Percentiles rank a stretch among this genome's conserved stretches.
These are phyloP conservation scores for Leptosphaerulina australis DNA, from an alignment of 2,329 filamentous ascomycete species.

Conservation along the genomic window DNA sequence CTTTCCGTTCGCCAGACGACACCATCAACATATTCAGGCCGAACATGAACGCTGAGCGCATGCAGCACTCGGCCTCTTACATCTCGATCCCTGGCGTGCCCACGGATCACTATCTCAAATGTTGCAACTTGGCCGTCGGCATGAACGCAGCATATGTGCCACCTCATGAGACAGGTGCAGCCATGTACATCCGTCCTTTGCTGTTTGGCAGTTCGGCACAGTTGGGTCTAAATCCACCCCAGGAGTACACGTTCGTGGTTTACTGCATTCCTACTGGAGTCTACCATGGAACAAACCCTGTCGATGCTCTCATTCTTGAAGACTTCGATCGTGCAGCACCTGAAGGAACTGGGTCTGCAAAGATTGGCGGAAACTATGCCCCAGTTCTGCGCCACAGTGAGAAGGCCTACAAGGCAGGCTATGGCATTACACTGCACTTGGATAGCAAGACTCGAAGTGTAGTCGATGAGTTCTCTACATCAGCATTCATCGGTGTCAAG, in stretches of 20 bases:
- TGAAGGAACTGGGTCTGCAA: slow-evolving; percentile 86
- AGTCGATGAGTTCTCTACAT: slow-evolving; percentile 95
- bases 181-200: slow-evolving; percentile 90
- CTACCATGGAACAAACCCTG: slow-evolving; percentile 87
- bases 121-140: slow-evolving; percentile 79
- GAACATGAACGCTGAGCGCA: slow-evolving; percentile 78
- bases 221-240: slow-evolving; percentile 81
- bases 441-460: slow-evolving; percentile 84
- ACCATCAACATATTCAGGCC: slow-evolving; percentile 87
- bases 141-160: slow-evolving; percentile 92
- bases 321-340: slow-evolving; percentile 95
- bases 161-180: slow-evolving; percentile 84
- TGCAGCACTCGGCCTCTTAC: slow-evolving; percentile 83
- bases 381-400: slow-evolving; percentile 89
- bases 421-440: slow-evolving; percentile 91
- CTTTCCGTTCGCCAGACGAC: slow-evolving; percentile 79
- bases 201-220: slow-evolving; percentile 88
- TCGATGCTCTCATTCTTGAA: slow-evolving; percentile 86
- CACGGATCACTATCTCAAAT: slow-evolving; percentile 73
- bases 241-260: slow-evolving; percentile 90
- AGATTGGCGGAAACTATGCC: slow-evolving; percentile 95
- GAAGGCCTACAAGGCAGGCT: slow-evolving; percentile 76
- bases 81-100: slow-evolving; percentile 85
- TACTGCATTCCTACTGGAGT: slow-evolving; percentile 92
- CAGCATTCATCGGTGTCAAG: slow-evolving; percentile 84